A percentile compares a stretch with the other conserved stretches of the same genome.
Evolutionary conservation across 1,284 basidiomycete species (phyloP).

Genomic region (Trametes polyzona): DNA sequence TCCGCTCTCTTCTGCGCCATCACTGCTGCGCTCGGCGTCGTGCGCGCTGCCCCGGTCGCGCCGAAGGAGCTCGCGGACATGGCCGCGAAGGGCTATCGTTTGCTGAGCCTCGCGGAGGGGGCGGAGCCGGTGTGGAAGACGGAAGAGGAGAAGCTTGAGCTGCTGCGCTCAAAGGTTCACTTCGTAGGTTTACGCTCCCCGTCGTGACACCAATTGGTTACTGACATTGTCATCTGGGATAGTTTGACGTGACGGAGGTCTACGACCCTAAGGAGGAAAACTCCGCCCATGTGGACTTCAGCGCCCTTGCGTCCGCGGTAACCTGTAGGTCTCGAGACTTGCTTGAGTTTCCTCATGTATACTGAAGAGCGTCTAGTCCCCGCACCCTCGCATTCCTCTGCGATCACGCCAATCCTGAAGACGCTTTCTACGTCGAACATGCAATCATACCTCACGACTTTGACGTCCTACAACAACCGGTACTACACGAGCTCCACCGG

Average conservation of each 20-base stretch:
- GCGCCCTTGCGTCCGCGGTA: constrained; percentile 25
- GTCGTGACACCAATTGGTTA: not conserved
- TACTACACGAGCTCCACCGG: constrained; percentile 49
- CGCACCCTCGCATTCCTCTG: constrained; percentile 42
- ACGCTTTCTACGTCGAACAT: constrained; percentile 47
- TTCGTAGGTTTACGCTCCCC: constrained; percentile 9
- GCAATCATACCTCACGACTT: constrained; percentile 41
- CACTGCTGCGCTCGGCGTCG: not conserved
- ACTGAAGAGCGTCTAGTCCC: constrained; percentile 35
- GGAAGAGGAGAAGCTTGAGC: constrained; percentile 30
- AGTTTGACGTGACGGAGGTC: constrained; percentile 54
- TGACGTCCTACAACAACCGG: constrained; percentile 51
- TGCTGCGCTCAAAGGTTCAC: constrained; percentile 14
- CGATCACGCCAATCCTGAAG: constrained; percentile 42
- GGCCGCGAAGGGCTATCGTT: constrained; percentile 45
- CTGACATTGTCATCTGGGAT: not conserved
- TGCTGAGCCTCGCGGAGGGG: constrained; percentile 51
- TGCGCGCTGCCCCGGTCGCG: constrained; percentile 15
- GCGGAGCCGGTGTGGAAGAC: constrained; percentile 54
- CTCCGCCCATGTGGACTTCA: constrained; percentile 20
- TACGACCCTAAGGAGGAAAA: constrained; percentile 52
- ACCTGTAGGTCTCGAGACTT: constrained; percentile 30
- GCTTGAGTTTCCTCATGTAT: not conserved
- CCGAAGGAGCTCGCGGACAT: constrained; percentile 40
- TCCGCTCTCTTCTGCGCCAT: not conserved